Evolutionary conservation across 2,329 filamentous ascomycete species (phyloP).

Genomic region (Rasamsonia emersonii): DNA sequence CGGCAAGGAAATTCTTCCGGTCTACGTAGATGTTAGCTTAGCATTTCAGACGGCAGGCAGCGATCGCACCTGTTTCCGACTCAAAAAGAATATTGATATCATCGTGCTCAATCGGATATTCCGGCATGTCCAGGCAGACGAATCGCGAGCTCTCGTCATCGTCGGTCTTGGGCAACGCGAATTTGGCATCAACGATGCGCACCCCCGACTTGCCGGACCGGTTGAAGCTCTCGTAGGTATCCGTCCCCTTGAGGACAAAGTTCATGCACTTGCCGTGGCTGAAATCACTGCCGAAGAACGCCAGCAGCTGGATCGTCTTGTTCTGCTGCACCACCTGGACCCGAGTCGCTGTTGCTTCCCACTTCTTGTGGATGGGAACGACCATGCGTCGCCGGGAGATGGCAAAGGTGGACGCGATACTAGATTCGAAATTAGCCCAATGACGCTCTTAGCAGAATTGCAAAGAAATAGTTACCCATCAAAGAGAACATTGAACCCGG

Average conservation of each 20-base stretch:
- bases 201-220: constrained; percentile 61
- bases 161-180: constrained; percentile 60
- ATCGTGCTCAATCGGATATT: constrained; percentile 86
- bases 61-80: constrained; percentile 56
- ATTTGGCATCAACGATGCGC: constrained; percentile 82
- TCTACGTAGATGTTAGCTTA: constrained; percentile 17
- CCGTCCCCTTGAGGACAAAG: constrained; percentile 75
- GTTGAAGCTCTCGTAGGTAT: constrained; percentile 65
- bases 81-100: constrained; percentile 84
- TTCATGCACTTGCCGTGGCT: constrained; percentile 82
- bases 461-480: constrained; percentile 42
- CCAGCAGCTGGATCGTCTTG: constrained; percentile 66
- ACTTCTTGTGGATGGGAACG: constrained; percentile 88
- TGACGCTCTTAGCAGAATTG: neutral
- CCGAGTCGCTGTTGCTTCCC: constrained; percentile 72
- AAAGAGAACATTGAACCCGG: constrained; percentile 68
- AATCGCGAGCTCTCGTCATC: constrained; percentile 55
- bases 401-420: constrained; percentile 63
- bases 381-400: constrained; percentile 82
- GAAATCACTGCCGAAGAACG: constrained; percentile 76
- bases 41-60: neutral
- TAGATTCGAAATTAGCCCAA: constrained; percentile 9
- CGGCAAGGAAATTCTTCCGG: constrained; percentile 28
- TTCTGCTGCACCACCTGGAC: constrained; percentile 73
- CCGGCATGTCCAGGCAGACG: constrained; percentile 76